A percentile compares a stretch with the other conserved stretches of the same genome.
Evolutionary conservation across 768 basidiomycete species (phyloP).

Genomic region (Porpolomopsis calyptriformis): DNA sequence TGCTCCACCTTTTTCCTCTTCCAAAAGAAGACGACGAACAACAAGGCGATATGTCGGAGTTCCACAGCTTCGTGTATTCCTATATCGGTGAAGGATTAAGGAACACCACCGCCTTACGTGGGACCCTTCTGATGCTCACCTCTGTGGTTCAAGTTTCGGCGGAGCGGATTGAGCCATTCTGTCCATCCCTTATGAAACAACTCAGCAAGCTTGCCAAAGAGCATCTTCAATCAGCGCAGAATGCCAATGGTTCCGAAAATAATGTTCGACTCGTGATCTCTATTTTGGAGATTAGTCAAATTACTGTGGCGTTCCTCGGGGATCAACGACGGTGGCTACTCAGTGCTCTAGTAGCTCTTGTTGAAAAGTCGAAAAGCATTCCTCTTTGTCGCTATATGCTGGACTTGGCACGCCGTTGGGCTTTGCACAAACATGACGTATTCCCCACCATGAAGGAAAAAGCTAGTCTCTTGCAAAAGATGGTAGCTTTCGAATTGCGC

Average conservation of each 20-base stretch:
- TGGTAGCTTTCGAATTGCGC: slow-evolving; percentile 73
- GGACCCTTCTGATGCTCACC: slow-evolving; percentile 78
- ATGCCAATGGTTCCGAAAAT: slow-evolving; percentile 42
- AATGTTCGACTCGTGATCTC: slow-evolving; percentile 56
- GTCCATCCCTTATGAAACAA: slow-evolving; percentile 66
- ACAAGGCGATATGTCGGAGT: slow-evolving; percentile 58
- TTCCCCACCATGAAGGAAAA: slow-evolving; percentile 96
- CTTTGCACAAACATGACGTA: slow-evolving; percentile 72
- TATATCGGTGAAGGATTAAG: slow-evolving; percentile 74
- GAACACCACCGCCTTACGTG: slow-evolving; percentile 59
- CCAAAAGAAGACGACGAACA: slow-evolving; percentile 74
- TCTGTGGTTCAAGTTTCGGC: slow-evolving; percentile 72
- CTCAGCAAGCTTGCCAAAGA: slow-evolving; percentile 82
- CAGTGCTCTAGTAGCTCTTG: slow-evolving; percentile 64
- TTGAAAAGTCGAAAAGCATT: slow-evolving; percentile 81
- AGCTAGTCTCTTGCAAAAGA: slow-evolving; percentile 76
- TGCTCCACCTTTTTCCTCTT: slow-evolving; percentile 66
- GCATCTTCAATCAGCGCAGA: slow-evolving; percentile 52
- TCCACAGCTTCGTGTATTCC: slow-evolving; percentile 66
- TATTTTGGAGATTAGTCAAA: slow-evolving; percentile 81
- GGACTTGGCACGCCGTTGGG: slow-evolving; percentile 81
- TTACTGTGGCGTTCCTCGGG: slow-evolving; percentile 68
- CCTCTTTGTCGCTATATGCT: slow-evolving; percentile 76
- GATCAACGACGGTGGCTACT: slow-evolving; percentile 81
- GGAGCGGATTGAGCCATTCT: slow-evolving; percentile 76